Conservation (phyloP, 345 rosid genomes). For the rapeseed (Brassica napus) region DNA sequence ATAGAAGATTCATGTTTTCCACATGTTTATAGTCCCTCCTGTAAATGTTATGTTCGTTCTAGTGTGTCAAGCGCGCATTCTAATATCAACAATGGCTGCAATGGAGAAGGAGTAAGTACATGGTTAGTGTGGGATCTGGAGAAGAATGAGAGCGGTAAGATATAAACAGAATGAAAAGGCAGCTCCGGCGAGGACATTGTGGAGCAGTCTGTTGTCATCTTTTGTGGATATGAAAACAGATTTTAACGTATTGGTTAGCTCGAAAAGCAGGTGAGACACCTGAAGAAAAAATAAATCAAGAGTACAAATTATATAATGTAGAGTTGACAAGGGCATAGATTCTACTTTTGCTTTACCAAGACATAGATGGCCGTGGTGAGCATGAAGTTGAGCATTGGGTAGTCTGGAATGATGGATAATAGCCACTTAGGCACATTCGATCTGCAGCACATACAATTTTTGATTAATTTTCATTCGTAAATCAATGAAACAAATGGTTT, state of each 20-base stretch:
- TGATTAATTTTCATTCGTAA: too few species aligned
- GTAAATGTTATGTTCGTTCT: background rate
- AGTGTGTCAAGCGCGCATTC: background rate
- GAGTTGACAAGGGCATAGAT: background rate
- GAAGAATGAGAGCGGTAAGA: conserved; percentile 59
- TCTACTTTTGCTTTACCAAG: conserved; percentile 46
- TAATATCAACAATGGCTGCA: background rate
- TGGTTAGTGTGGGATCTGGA: conserved; percentile 68
- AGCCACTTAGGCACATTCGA: conserved; percentile 86
- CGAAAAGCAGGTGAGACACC: conserved; percentile 79
- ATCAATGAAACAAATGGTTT: too few species aligned
- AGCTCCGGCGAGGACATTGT: conserved; percentile 63
- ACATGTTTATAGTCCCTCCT: conserved; percentile 17
- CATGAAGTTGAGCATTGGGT: conserved; percentile 93
- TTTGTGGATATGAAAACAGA: conserved; percentile 69
- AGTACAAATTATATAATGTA: background rate
- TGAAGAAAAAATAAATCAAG: conserved; percentile 40
- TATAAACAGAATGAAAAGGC: conserved; percentile 62
- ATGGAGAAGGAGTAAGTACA: background rate
- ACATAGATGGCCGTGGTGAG: conserved; percentile 81
- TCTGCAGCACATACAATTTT: conserved; percentile 57
- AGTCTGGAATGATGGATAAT: conserved; percentile 79
- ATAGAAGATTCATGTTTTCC: background rate
- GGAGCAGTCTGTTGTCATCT: conserved; percentile 62
- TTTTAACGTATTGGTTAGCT: conserved; percentile 73